Evolutionary conservation across 306 rosid genomes (phyloP).

Genomic region (Rosa lucieae): DNA sequence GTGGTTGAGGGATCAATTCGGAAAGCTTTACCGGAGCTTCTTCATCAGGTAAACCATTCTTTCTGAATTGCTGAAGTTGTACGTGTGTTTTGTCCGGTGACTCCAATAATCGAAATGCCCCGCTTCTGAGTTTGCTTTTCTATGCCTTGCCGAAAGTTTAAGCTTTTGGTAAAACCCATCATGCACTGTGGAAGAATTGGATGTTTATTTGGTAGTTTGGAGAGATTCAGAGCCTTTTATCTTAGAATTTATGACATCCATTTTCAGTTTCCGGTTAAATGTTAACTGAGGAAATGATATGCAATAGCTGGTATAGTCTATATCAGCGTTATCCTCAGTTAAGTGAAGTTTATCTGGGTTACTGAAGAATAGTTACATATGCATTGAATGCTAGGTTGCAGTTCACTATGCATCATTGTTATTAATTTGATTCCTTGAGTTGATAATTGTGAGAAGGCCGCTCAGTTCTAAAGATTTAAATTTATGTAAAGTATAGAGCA

Average conservation of each 20-base stretch:
- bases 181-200: not conserved
- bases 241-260: not conserved
- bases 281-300: no score
- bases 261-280: not conserved
- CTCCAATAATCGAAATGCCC: not conserved
- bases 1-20: not conserved
- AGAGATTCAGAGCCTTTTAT: not conserved
- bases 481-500: not conserved
- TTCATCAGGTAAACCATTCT: constrained; percentile 38
- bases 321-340: not conserved
- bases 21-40: constrained; percentile 32
- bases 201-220: not conserved
- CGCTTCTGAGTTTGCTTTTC: not conserved
- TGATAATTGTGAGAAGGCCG: not conserved
- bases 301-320: not conserved
- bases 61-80: not conserved
- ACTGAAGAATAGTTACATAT: not conserved
- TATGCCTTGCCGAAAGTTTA: no score
- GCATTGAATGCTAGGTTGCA: not conserved
- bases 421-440: not conserved
- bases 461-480: not conserved
- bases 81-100: not conserved
- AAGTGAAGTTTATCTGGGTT: not conserved
- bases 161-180: no score
- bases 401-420: constrained; percentile 18